phyloP scores from a whole-genome alignment of 257 asterid species.

The Scutellaria galericulata region DNA sequence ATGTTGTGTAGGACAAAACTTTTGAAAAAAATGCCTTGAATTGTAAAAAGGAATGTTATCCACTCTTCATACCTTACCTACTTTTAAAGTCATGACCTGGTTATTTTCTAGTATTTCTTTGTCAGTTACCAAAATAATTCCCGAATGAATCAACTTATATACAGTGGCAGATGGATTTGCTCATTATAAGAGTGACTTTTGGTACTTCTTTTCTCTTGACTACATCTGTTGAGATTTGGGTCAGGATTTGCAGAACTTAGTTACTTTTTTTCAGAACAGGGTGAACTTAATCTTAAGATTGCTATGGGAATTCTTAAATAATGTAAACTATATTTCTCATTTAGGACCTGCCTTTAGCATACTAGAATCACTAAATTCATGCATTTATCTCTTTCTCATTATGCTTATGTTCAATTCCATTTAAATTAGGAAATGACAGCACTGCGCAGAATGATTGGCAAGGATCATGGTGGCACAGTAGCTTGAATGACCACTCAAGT shows the following conservation, averaged over 20 bases:
- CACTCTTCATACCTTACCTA: not conserved
- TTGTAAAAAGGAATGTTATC: no score
- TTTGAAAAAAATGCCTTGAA: not conserved
- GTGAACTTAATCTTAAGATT: not conserved
- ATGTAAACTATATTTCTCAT: not conserved
- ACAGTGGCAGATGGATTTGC: not conserved
- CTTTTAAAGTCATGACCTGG: not conserved
- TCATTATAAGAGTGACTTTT: slow-evolving; percentile 10
- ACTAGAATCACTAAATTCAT: not conserved
- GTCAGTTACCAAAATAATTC: not conserved
- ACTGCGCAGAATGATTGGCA: slow-evolving; percentile 68
- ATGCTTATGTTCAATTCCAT: slow-evolving; percentile 28
- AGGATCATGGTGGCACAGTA: slow-evolving; percentile 78
- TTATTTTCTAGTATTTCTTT: not conserved
- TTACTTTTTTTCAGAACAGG: slow-evolving; percentile 1
- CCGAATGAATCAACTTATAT: slow-evolving; percentile 3
- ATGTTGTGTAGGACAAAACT: not conserved
- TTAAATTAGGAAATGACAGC: slow-evolving; percentile 51
- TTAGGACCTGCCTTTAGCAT: slow-evolving; percentile 3
- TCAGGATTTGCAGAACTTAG: not conserved
- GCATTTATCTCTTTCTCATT: slow-evolving; percentile 4
- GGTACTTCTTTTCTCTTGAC: not conserved
- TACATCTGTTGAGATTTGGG: not conserved
- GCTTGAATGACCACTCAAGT: slow-evolving; percentile 60
- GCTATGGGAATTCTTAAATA: no score